Evolutionary conservation across 2,329 filamentous ascomycete species (phyloP).

Genomic region (Arthroderma uncinatum): DNA sequence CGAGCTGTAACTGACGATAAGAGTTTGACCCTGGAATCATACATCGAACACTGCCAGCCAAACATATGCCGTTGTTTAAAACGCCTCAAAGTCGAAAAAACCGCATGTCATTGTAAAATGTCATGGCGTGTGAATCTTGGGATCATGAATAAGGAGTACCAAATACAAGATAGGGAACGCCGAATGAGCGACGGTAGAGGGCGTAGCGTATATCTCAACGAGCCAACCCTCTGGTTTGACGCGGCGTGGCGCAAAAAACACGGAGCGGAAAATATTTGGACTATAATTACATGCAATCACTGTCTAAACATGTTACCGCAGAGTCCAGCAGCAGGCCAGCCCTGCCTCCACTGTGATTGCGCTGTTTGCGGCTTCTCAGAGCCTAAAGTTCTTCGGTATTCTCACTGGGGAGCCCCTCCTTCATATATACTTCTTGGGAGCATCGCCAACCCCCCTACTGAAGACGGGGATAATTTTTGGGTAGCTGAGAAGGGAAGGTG

Average conservation of each 20-base stretch:
- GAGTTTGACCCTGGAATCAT: not conserved
- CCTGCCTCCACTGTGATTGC: constrained; percentile 1
- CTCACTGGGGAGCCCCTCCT: not conserved
- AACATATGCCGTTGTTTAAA: not conserved
- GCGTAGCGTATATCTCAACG: not conserved
- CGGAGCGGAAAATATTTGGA: not conserved
- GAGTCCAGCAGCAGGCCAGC: not conserved
- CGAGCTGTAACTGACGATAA: not conserved
- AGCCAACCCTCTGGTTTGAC: not conserved
- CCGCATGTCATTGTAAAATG: not conserved
- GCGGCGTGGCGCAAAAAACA: not conserved
- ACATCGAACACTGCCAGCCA: not conserved
- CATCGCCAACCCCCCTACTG: not conserved
- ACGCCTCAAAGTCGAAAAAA: not conserved
- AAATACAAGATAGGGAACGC: not conserved
- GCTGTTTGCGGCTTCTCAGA: not conserved
- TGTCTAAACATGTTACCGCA: not conserved
- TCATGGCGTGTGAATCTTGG: not conserved
- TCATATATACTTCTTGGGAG: not conserved
- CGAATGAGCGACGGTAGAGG: too few species aligned
- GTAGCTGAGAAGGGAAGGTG: too few species aligned
- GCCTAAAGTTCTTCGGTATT: constrained; percentile 2
- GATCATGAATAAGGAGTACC: not conserved
- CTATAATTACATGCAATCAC: constrained; percentile 6
- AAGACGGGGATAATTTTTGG: not conserved